Conservation (phyloP, 208 protist species). For the Crithidia brevicula region DNA sequence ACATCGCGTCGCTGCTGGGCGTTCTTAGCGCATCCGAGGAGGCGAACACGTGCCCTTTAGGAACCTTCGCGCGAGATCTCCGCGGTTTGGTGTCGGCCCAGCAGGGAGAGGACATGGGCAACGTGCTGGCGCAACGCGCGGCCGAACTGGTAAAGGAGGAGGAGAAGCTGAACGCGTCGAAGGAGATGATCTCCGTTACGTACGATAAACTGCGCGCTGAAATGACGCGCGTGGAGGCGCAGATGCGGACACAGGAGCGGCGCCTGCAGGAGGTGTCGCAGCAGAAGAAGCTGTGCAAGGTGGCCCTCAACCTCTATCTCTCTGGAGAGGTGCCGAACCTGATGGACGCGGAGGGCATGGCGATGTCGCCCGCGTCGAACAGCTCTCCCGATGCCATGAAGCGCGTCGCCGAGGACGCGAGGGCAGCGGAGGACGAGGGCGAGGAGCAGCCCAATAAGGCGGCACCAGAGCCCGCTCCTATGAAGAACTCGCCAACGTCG, state of each 20-base stretch:
- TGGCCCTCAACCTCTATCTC: constrained; percentile 75
- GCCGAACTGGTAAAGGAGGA: constrained; percentile 67
- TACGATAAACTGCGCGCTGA: constrained; percentile 86
- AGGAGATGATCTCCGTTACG: constrained; percentile 54
- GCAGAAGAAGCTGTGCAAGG: constrained; percentile 78
- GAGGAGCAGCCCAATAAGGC: constrained; percentile 39
- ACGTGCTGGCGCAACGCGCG: constrained; percentile 67
- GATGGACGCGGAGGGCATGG: constrained; percentile 29
- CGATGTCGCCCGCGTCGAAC: constrained; percentile 7
- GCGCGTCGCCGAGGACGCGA: constrained; percentile 24
- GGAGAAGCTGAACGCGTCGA: constrained; percentile 57
- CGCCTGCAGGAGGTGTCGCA: constrained; percentile 61
- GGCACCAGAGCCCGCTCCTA: constrained; percentile 40
- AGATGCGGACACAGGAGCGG: constrained; percentile 65
- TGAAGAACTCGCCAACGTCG: constrained; percentile 35
- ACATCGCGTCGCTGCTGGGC: constrained; percentile 63
- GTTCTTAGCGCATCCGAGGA: constrained; percentile 62
- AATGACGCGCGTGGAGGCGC: constrained; percentile 77
- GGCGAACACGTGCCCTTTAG: constrained; percentile 59
- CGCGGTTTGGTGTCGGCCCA: constrained; percentile 26
- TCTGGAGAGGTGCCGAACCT: constrained; percentile 60
- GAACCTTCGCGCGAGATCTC: constrained; percentile 62
- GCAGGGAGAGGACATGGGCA: constrained; percentile 40
- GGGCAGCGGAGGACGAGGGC: constrained; percentile 31
- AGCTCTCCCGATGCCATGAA: constrained; percentile 28